Percentiles rank a stretch among this genome's conserved stretches.
Conservation (phyloP, 805 yeast genomes). For the Barnettozyma vustinii region DNA sequence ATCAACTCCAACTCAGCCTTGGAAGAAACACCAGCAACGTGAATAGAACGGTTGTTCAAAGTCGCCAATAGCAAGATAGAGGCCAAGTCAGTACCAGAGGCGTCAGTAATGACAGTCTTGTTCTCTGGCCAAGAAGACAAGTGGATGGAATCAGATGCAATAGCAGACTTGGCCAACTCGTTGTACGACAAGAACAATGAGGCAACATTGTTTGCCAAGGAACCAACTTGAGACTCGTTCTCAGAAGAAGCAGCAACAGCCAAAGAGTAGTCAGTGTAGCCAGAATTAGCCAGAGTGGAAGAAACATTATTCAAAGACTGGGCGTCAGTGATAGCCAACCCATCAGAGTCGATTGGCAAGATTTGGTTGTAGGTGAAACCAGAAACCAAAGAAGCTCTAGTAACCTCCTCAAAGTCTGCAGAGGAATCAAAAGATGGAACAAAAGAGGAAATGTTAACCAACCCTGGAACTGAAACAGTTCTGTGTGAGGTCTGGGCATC, state of each 20-base stretch:
- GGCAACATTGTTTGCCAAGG: constrained; percentile 62
- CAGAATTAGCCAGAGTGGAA: constrained; percentile 44
- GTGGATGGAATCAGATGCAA: constrained; percentile 74
- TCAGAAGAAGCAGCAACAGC: constrained; percentile 76
- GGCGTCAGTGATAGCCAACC: constrained; percentile 59
- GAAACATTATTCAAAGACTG: constrained; percentile 61
- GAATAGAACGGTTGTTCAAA: constrained; percentile 77
- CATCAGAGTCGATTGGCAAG: constrained; percentile 64
- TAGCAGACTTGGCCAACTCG: constrained; percentile 57
- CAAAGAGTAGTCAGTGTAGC: constrained; percentile 77
- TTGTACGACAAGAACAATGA: constrained; percentile 79
- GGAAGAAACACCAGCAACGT: constrained; percentile 79
- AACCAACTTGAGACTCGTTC: constrained; percentile 57
- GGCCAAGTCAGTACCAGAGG: constrained; percentile 88
- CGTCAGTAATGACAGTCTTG: constrained; percentile 89
- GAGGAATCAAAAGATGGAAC: constrained; percentile 58
- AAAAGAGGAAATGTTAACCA: constrained; percentile 75
- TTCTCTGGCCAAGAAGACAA: constrained; percentile 77
- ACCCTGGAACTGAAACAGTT: constrained; percentile 79
- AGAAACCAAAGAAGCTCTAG: constrained; percentile 68
- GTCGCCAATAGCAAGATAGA: constrained; percentile 86
- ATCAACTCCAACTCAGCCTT: constrained; percentile 80
- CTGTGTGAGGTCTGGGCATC: constrained; percentile 91
- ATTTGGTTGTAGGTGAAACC: constrained; percentile 87
- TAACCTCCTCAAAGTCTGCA: constrained; percentile 56